Base-by-base conservation (phyloP, 495 filamentous ascomycete genomes). In the Neurospora sp. region DNA sequence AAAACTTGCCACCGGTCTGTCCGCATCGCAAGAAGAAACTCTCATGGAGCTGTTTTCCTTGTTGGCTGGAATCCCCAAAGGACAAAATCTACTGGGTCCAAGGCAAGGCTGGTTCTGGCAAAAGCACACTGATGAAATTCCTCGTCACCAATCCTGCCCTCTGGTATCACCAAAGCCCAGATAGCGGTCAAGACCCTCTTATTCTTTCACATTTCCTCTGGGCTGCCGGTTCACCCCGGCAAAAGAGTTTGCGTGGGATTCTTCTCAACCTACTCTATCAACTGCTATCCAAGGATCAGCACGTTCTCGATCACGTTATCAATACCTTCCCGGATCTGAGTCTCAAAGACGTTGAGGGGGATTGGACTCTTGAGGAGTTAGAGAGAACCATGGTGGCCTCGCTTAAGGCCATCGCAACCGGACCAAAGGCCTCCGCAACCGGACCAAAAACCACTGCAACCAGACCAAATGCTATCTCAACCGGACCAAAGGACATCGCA, bases 61-160 rank as follows among this genome's bases (percentile, higher is more conserved):
- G 79, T 14, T 84, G 83, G 83, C 74, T 84, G 0, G 70, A 79
- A 75, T 69, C 35, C 18, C 74, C 70, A 5, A 0, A 12, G 1
- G n/a, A 74, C 35, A 75, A 76, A 9, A 59, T 82, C 0, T 86
- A 81, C 74, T 85, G 82, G 81, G 75, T 86, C 9, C 75, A 69
- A 16, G 85, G 85, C 2, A 86, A 85, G 74, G 73, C 84, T 23
- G 85, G 83, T 11, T 79, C 79, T 1, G 85, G 85, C 0, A 86
- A 86, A 71, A 84, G 82, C 41, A 86, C 84, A 0, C 62, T 85
- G 14, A 81, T 85, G 82, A 85, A 83, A 69, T 83, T 75, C 16
- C 70, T 85, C 12, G 69, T 70, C 23, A 9, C 8, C 0, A 72
- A 74, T 20, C 39, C 35, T 35, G 0, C 35, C 4, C 35, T 35